Evolutionary conservation across 208 protist species (phyloP).

Genomic region (Leptomonas pyrrhocoris): DNA sequence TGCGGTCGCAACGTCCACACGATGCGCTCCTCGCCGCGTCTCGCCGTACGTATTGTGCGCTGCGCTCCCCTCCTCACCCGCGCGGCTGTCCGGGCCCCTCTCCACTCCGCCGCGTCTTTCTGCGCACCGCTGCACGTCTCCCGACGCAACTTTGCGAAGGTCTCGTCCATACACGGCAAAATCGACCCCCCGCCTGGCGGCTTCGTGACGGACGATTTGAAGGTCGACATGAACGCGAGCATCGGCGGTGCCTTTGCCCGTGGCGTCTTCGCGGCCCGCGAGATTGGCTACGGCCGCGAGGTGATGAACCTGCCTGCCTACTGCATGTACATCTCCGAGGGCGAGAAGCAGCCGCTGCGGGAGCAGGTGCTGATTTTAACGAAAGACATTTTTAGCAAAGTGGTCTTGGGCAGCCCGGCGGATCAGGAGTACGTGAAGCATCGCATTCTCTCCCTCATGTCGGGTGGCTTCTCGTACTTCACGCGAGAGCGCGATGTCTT

Average conservation of each 20-base stretch:
- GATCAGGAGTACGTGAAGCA: conserved; percentile 78
- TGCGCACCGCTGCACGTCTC: conserved; percentile 5
- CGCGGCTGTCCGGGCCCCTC: not conserved
- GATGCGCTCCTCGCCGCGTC: conserved; percentile 9
- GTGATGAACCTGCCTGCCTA: conserved; percentile 84
- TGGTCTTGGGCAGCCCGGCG: conserved; percentile 59
- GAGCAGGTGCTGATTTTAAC: conserved; percentile 82
- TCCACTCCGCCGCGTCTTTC: not conserved
- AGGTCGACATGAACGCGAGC: conserved; percentile 76
- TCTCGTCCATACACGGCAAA: conserved; percentile 68
- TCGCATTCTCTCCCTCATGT: conserved; percentile 80
- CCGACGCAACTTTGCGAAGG: conserved; percentile 52
- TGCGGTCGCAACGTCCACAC: not conserved
- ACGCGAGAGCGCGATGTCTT: conserved; percentile 86
- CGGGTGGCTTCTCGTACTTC: conserved; percentile 85
- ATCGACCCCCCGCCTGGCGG: conserved; percentile 66
- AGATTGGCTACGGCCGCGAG: conserved; percentile 81
- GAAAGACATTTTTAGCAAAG: conserved; percentile 68
- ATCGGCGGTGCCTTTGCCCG: conserved; percentile 77
- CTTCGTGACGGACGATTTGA: conserved; percentile 80
- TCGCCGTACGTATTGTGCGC: conserved; percentile 10
- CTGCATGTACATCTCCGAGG: conserved; percentile 80
- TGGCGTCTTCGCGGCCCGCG: conserved; percentile 72
- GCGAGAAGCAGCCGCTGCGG: conserved; percentile 46
- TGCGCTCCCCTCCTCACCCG: not conserved